Percentiles rank a stretch among this genome's conserved stretches.
These are phyloP conservation scores for Micractinium sp. DNA, from an alignment of 139 green algal genomes.

Conservation along the genomic window DNA sequence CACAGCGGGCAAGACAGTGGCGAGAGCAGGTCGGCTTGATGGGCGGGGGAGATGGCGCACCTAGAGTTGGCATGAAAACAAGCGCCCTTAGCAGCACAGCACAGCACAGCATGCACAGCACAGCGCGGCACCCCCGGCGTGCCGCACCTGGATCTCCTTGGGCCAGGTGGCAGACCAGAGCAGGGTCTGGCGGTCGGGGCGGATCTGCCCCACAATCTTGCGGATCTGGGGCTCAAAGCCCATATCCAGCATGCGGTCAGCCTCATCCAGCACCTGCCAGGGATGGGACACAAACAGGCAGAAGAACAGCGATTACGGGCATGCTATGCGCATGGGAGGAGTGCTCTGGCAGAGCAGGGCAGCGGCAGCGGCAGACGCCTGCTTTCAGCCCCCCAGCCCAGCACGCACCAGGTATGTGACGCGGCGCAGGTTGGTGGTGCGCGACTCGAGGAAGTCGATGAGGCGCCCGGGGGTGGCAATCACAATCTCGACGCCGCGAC, in stretches of 20 bases:
- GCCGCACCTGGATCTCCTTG: slow-evolving; percentile 79
- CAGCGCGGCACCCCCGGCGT: not conserved
- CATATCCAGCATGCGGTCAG: slow-evolving; percentile 97
- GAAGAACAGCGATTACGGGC: not conserved
- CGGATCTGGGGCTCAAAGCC: slow-evolving; percentile 91
- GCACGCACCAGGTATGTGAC: slow-evolving; percentile 79
- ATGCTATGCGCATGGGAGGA: not conserved
- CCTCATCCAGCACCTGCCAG: slow-evolving; percentile 88
- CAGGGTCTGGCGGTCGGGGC: slow-evolving; percentile 92
- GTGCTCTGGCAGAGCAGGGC: too few species aligned
- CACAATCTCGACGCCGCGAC: slow-evolving; percentile 84
- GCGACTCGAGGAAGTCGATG: slow-evolving; percentile 85
- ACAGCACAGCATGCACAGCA: too few species aligned
- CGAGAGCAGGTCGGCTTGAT: too few species aligned
- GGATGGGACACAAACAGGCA: not conserved
- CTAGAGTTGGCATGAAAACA: too few species aligned
- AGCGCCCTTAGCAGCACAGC: not conserved
- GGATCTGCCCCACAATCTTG: slow-evolving; percentile 81
- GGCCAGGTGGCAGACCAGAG: slow-evolving; percentile 97
- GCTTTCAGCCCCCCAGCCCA: not conserved
- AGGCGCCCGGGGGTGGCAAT: slow-evolving; percentile 92
- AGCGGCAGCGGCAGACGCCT: too few species aligned
- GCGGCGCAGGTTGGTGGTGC: slow-evolving; percentile 73
- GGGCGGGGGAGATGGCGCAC: not conserved
- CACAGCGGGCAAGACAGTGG: not conserved